Conservation (phyloP, 768 basidiomycete species). For the Calocera cornea region DNA sequence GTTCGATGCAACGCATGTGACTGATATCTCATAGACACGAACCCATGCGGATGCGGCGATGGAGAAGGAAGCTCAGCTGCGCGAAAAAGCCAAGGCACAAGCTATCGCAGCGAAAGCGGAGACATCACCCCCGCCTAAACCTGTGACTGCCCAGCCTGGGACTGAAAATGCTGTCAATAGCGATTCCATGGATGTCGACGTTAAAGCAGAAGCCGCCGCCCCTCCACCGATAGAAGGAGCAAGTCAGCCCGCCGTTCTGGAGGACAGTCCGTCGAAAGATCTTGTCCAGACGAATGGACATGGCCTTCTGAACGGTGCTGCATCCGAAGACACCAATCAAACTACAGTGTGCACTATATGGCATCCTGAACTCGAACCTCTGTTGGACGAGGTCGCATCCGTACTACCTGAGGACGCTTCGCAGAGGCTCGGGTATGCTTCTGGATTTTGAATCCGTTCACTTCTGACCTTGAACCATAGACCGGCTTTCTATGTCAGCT, state of each 20-base stretch:
- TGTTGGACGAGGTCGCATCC: constrained; percentile 64
- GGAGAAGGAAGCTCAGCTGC: constrained; percentile 7
- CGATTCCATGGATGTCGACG: background rate
- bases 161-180: background rate
- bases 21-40: background rate
- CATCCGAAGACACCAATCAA: background rate
- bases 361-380: constrained; percentile 55
- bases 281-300: constrained; percentile 20
- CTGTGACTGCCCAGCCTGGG: background rate
- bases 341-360: constrained; percentile 31
- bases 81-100: background rate
- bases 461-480: constrained; percentile 30
- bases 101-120: background rate
- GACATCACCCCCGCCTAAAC: background rate
- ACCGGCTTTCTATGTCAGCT: constrained; percentile 84
- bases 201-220: background rate
- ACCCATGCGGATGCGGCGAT: constrained; percentile 3
- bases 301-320: constrained; percentile 24
- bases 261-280: background rate
- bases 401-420: constrained; percentile 53
- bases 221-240: background rate
- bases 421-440: constrained; percentile 51
- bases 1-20: constrained; percentile 3
- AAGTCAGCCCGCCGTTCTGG: background rate
- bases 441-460: background rate